Percentiles rank a stretch among this genome's conserved stretches.
Conservation (phyloP, 1,139 yeast genomes). For the Candida dubliniensis region DNA sequence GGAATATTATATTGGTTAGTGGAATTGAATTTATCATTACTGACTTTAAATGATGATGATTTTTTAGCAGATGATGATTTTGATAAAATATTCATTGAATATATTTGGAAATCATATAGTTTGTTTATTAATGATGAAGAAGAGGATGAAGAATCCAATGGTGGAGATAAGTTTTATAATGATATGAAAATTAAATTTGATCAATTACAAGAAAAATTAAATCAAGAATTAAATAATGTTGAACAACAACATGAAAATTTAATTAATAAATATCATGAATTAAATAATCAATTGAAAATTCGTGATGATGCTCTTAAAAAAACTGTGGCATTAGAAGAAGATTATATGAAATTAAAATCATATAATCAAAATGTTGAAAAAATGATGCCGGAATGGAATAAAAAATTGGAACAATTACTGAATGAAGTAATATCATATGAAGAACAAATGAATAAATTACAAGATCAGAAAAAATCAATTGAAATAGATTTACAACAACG, state of each 20-base stretch:
- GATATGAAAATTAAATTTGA: conserved; percentile 60
- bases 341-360: conserved; percentile 66
- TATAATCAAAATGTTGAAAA: conserved; percentile 68
- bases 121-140: conserved; percentile 63
- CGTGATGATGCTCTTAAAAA: conserved; percentile 48
- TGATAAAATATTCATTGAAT: conserved; percentile 65
- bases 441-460: conserved; percentile 33
- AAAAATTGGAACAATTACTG: conserved; percentile 9
- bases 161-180: conserved; percentile 33
- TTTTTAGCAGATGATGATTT: conserved; percentile 38
- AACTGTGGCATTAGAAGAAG: conserved; percentile 67
- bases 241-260: conserved; percentile 46
- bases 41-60: conserved; percentile 28
- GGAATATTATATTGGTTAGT: conserved; percentile 84
- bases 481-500: conserved; percentile 50
- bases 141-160: conserved; percentile 54
- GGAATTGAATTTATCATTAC: conserved; percentile 52
- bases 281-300: conserved; percentile 31
- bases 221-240: conserved; percentile 38
- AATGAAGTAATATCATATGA: conserved; percentile 7
- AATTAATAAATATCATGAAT: conserved; percentile 24
- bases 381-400: conserved; percentile 64
- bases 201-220: conserved; percentile 35
- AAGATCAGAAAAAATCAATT: conserved; percentile 45
- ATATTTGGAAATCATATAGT: conserved; percentile 65